Evolutionary conservation across 805 yeast species (phyloP).

Genomic region (Zygotorulaspora danielsina): DNA sequence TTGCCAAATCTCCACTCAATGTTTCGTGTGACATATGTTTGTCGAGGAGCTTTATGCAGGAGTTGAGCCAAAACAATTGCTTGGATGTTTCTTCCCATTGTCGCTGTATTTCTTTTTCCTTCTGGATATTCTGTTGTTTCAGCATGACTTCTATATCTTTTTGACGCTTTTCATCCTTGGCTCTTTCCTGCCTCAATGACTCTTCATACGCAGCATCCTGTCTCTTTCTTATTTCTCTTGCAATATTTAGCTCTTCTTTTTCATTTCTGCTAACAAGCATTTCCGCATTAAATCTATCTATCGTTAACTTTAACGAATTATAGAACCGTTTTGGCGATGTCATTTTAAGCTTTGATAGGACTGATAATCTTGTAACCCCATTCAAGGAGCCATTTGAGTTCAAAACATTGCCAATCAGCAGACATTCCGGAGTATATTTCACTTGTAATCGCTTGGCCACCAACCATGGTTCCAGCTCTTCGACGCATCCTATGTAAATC

Average conservation of each 20-base stretch:
- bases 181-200: conserved; percentile 53
- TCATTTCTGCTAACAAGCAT: conserved; percentile 56
- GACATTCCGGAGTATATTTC: conserved; percentile 52
- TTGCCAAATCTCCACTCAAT: conserved; percentile 15
- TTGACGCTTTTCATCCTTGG: conserved; percentile 46
- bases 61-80: conserved; percentile 24
- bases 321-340: conserved; percentile 34
- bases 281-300: conserved; percentile 59
- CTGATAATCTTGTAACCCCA: conserved; percentile 36
- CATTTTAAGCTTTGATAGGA: conserved; percentile 31
- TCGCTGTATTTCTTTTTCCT: conserved; percentile 11
- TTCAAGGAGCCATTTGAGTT: conserved; percentile 39
- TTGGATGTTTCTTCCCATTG: conserved; percentile 19
- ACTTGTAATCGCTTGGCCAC: conserved; percentile 54
- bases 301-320: conserved; percentile 39
- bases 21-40: conserved; percentile 1
- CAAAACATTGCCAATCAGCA: conserved; percentile 50
- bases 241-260: conserved; percentile 51
- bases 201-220: conserved; percentile 66
- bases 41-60: conserved; percentile 15
- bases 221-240: conserved; percentile 54
- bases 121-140: conserved; percentile 5
- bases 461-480: conserved; percentile 61
- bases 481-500: conserved; percentile 61
- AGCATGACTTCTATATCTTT: conserved; percentile 17